A percentile compares a stretch with the other conserved stretches of the same genome.
Conservation (phyloP, 148 eudicot species). For the Vaccinium corymbosum region DNA sequence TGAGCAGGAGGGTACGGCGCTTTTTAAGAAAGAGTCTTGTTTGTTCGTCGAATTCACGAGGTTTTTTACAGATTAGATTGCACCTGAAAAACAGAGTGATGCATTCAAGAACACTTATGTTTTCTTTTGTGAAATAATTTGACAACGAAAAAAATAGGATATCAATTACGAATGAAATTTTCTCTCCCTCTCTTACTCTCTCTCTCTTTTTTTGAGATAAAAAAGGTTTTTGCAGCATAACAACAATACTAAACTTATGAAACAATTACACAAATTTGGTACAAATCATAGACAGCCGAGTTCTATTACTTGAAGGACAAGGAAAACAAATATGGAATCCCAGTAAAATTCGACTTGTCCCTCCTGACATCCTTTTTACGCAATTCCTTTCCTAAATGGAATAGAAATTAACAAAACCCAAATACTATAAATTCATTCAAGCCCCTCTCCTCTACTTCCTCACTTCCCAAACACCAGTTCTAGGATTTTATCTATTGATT, state of each 20-base stretch:
- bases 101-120: neutral
- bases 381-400: neutral
- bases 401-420: no score
- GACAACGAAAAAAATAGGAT: neutral
- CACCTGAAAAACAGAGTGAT: neutral
- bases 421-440: no score
- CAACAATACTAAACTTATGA: neutral
- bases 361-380: neutral
- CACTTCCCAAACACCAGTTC: neutral
- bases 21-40: neutral
- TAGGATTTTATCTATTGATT: neutral
- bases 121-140: neutral
- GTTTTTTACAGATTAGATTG: neutral
- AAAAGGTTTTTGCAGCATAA: no score
- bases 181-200: no score
- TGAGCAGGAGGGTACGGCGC: neutral
- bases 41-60: neutral
- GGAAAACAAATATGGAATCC: neutral
- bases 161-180: no score
- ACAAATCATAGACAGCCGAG: neutral
- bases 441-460: neutral
- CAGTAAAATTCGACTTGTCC: neutral
- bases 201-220: neutral
- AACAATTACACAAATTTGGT: neutral
- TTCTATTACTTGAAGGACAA: no score